Conservation (phyloP, 768 basidiomycete species). For the Boletus rubropictus region DNA sequence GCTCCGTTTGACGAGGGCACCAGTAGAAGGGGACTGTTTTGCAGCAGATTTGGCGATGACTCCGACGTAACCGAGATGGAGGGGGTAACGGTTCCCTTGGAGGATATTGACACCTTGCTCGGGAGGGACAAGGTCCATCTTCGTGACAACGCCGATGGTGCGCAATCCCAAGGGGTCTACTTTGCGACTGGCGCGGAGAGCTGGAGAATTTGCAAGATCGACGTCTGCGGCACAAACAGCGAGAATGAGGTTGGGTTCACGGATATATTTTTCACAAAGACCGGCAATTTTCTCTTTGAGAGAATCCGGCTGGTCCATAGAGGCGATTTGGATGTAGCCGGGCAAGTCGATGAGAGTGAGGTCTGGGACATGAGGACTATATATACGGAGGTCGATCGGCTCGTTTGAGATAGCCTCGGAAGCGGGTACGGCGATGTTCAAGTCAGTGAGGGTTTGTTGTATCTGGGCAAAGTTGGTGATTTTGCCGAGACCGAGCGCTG, state of each 20-base stretch:
- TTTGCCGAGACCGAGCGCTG: conserved; percentile 80
- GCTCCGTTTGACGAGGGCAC: conserved; percentile 45
- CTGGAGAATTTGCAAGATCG: conserved; percentile 96
- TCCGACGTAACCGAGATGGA: conserved; percentile 95
- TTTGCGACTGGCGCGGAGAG: conserved; percentile 84
- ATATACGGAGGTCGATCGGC: conserved; percentile 94
- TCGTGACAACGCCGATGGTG: conserved; percentile 96
- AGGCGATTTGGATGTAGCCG: conserved; percentile 93
- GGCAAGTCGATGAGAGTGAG: conserved; percentile 96
- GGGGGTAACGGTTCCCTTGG: conserved; percentile 88
- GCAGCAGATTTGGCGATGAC: conserved; percentile 81
- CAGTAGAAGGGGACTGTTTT: conserved; percentile 45
- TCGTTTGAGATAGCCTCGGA: conserved; percentile 88
- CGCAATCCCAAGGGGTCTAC: conserved; percentile 93
- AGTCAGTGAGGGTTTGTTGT: conserved; percentile 87
- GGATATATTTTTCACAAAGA: conserved; percentile 94
- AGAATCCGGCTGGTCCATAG: conserved; percentile 90
- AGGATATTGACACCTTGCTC: conserved; percentile 79
- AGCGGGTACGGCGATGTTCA: conserved; percentile 91
- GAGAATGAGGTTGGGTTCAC: conserved; percentile 99
- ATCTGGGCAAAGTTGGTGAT: conserved; percentile 89
- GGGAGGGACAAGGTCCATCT: conserved; percentile 95
- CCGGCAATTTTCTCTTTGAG: conserved; percentile 88
- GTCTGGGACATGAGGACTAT: conserved; percentile 94
- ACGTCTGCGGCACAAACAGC: conserved; percentile 98